phyloP scores from a whole-genome alignment of 306 rosid genomes.

The Corylus americana region DNA sequence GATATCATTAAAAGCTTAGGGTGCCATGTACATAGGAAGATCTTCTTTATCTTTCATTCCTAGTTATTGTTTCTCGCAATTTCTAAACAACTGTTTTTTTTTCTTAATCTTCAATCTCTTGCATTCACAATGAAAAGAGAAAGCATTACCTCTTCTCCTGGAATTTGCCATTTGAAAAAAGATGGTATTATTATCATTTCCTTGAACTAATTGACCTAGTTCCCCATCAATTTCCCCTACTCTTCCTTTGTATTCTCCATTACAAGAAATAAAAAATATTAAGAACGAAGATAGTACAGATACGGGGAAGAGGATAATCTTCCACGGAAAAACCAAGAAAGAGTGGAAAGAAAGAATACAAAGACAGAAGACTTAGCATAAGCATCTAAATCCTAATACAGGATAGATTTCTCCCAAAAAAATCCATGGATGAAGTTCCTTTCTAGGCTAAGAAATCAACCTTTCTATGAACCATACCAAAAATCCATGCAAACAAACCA shows the following conservation, averaged over 20 bases:
- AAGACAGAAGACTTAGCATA: not conserved
- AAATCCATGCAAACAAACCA: not conserved
- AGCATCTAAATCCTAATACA: not conserved
- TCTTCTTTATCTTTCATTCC: not conserved
- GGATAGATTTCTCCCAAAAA: not conserved
- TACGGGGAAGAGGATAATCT: not conserved
- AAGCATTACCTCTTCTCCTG: not conserved
- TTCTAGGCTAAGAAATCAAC: not conserved
- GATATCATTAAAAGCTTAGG: too few relatives aligned
- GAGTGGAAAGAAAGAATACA: not conserved
- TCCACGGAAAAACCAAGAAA: not conserved
- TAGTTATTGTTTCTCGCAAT: not conserved
- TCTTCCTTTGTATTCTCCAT: not conserved
- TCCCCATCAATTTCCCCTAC: not conserved
- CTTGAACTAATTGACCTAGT: not conserved
- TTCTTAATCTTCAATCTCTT: not conserved
- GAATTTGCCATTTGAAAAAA: not conserved
- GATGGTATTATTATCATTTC: not conserved
- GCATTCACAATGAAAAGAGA: not conserved
- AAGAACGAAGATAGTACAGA: not conserved
- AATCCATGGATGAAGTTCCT: not conserved
- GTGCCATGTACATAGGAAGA: too few relatives aligned
- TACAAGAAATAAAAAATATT: not conserved
- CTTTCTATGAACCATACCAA: not conserved
- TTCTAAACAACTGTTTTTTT: not conserved